These are phyloP conservation scores for Citrus sinensis DNA, from an alignment of 345 rosid species.

Conservation along the genomic window DNA sequence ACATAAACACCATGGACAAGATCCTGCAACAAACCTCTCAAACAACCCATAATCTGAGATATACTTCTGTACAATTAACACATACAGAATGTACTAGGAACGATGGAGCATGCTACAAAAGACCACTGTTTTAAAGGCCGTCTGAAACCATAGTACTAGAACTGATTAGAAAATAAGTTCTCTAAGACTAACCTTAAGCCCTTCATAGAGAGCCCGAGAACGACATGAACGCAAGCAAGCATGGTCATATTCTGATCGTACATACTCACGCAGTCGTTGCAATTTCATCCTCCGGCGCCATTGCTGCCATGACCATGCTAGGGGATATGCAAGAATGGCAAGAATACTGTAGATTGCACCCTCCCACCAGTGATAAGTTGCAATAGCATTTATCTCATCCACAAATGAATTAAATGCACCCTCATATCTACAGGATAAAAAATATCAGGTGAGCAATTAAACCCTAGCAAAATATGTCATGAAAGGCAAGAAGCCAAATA, in stretches of 20 bases:
- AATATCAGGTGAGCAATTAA: conserved; percentile 15
- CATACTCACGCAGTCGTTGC: conserved; percentile 92
- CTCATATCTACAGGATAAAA: conserved; percentile 67
- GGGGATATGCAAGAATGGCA: conserved; percentile 72
- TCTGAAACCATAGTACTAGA: neutral
- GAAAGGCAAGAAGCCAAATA: neutral
- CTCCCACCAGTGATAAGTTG: conserved; percentile 99
- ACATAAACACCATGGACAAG: neutral
- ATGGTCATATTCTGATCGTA: conserved; percentile 98
- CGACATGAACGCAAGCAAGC: conserved; percentile 98
- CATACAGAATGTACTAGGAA: neutral
- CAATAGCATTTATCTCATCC: conserved; percentile 92
- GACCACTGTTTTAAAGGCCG: neutral
- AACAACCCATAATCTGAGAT: neutral
- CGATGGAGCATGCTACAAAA: neutral
- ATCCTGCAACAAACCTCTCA: neutral
- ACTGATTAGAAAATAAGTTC: conserved; percentile 11
- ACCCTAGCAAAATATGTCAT: neutral
- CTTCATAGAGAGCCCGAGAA: conserved; percentile 98
- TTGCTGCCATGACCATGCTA: conserved; percentile 99
- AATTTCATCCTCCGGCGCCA: conserved; percentile 82
- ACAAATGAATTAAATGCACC: conserved; percentile 91
- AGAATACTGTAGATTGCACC: conserved; percentile 89
- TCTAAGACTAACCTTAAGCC: conserved; percentile 71
- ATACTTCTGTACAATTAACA: neutral